A percentile compares a stretch with the other conserved stretches of the same genome.
These are phyloP conservation scores for Diaporthe sp. DNA, from an alignment of 2,329 filamentous ascomycete genomes.

Conservation along the genomic window DNA sequence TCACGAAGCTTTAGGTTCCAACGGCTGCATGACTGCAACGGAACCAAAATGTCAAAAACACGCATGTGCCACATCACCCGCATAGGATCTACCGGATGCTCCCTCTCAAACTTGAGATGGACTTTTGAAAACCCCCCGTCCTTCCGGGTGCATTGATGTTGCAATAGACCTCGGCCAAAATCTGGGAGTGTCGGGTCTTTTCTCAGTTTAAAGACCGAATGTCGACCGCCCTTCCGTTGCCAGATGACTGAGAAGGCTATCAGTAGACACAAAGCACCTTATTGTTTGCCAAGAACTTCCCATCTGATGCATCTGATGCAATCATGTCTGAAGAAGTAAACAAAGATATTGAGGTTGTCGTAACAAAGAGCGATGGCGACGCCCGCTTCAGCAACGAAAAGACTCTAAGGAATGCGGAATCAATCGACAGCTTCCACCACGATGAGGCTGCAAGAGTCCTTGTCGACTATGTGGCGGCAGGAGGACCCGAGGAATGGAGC, in stretches of 20 bases:
- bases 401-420: background rate
- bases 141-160: background rate
- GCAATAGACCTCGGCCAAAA: background rate
- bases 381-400: background rate
- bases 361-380: background rate
- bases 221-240: background rate
- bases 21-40: background rate
- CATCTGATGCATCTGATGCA: background rate
- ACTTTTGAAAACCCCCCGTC: background rate
- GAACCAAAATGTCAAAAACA: background rate
- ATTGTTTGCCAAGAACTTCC: background rate
- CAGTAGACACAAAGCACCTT: background rate
- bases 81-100: conserved; percentile 15
- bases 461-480: background rate
- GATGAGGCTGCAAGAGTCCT: conserved; percentile 1
- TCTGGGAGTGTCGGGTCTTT: background rate
- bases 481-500: background rate
- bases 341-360: background rate
- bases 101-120: background rate
- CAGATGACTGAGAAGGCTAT: background rate
- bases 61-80: conserved; percentile 11
- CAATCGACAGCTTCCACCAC: conserved; percentile 15
- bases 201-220: background rate
- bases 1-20: conserved; percentile 4
- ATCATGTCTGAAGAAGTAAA: background rate